Conservation (phyloP, 495 filamentous ascomycete species). For the Penicillium turbatum region DNA sequence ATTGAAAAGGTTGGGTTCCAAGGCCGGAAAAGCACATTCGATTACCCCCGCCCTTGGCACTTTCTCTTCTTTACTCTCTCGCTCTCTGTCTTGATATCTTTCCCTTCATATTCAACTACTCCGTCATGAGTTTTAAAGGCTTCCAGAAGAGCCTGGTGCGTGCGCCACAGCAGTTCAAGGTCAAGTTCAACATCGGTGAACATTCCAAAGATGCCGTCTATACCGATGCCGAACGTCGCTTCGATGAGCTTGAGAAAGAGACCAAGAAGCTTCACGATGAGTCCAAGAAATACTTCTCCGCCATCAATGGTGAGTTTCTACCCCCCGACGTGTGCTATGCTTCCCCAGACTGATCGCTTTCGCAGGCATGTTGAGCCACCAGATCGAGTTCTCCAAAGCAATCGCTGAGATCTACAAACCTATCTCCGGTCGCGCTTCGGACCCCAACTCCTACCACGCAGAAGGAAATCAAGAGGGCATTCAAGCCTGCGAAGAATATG, state of each 20-base stretch:
- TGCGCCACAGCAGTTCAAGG: constrained; percentile 86
- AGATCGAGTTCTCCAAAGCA: constrained; percentile 97
- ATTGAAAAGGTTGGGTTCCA: constrained; percentile 22
- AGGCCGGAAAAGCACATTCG: constrained; percentile 13
- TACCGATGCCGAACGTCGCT: constrained; percentile 88
- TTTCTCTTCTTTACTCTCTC: constrained; percentile 11
- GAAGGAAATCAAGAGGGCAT: constrained; percentile 96
- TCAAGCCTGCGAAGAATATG: constrained; percentile 92
- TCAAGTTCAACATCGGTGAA: constrained; percentile 89
- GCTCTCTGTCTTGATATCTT: constrained; percentile 1
- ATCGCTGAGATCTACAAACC: constrained; percentile 97
- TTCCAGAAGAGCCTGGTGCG: constrained; percentile 84
- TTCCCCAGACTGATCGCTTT: constrained; percentile 12
- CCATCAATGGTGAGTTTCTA: constrained; percentile 70
- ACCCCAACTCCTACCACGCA: constrained; percentile 73
- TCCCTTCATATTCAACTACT: constrained; percentile 1
- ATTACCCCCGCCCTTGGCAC: constrained; percentile 12
- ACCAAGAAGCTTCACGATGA: constrained; percentile 96
- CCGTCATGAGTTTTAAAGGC: constrained; percentile 90
- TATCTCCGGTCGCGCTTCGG: constrained; percentile 91
- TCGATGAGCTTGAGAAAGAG: constrained; percentile 89
- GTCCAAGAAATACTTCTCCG: constrained; percentile 89
- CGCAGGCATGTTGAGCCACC: constrained; percentile 86
- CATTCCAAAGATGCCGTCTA: constrained; percentile 92
- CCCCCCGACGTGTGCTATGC: not conserved